A percentile compares a stretch with the other conserved stretches of the same genome.
Conservation (phyloP, 1,284 basidiomycete genomes). For the Fomitopsis palustris region DNA sequence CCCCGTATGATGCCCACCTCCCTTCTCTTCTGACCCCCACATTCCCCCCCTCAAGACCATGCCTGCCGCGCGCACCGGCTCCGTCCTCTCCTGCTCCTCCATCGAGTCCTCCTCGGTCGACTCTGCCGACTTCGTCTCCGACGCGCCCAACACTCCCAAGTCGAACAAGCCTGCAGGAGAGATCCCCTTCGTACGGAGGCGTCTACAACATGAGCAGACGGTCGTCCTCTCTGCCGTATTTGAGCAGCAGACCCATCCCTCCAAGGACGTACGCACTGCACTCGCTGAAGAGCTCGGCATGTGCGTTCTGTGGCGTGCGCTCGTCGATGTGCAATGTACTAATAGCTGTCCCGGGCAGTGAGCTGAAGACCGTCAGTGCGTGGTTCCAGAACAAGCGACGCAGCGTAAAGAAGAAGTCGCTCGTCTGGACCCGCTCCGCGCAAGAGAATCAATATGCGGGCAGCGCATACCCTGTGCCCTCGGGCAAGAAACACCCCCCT, state of each 20-base stretch:
- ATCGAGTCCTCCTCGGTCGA: conserved; percentile 10
- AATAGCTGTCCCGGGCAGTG: conserved; percentile 25
- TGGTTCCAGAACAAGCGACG: conserved; percentile 53
- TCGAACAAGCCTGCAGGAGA: conserved; percentile 3
- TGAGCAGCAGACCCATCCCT: conserved; percentile 38
- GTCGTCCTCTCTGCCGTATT: conserved; percentile 36
- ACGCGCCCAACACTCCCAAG: conserved; percentile 1
- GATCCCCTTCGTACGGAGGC: conserved; percentile 21
- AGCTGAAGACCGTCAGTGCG: conserved; percentile 46
- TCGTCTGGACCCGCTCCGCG: conserved; percentile 24
- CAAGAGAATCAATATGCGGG: conserved; percentile 26
- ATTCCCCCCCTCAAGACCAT: conserved; percentile 1
- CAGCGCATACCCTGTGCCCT: conserved; percentile 10
- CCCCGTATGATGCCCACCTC: background rate
- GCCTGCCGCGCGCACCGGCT: background rate
- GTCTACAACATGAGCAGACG: conserved; percentile 35
- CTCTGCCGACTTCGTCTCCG: conserved; percentile 3
- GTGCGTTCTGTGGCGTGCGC: conserved; percentile 24
- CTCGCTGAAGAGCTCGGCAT: conserved; percentile 41
- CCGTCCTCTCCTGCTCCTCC: conserved; percentile 14
- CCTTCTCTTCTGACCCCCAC: background rate
- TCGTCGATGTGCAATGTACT: background rate
- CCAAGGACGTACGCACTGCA: conserved; percentile 38
- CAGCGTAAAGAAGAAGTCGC: conserved; percentile 36
- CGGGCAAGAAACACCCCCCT: conserved; percentile 12